A percentile compares a stretch with the other conserved stretches of the same genome.
Evolutionary conservation across 345 rosid species (phyloP).

Genomic region (Arabidopsis arenosa): DNA sequence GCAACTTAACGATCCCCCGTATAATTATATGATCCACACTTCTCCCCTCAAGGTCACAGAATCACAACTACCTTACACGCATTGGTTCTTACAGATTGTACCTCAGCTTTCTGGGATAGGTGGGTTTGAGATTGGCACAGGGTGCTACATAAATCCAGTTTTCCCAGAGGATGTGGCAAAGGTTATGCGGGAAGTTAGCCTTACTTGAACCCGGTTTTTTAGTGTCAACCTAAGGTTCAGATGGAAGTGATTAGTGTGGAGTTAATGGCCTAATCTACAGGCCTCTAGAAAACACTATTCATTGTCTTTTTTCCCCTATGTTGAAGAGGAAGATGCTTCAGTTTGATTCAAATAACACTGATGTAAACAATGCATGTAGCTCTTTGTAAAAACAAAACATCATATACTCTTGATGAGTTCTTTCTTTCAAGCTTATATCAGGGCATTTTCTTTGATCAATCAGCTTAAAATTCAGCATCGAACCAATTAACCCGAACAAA

Average conservation of each 20-base stretch:
- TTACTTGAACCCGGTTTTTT: conserved; percentile 35
- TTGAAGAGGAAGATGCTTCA: conserved; percentile 15
- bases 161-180: conserved; percentile 87
- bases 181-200: conserved; percentile 66
- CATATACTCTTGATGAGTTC: background rate
- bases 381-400: background rate
- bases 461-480: too few species aligned
- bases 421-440: conserved; percentile 9
- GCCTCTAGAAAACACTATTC: conserved; percentile 1
- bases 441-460: background rate
- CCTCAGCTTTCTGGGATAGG: conserved; percentile 74
- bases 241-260: conserved; percentile 4
- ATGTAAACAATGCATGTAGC: conserved; percentile 5
- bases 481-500: too few species aligned
- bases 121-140: conserved; percentile 82
- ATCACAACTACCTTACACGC: conserved; percentile 54
- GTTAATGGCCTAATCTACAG: background rate
- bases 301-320: background rate
- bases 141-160: conserved; percentile 90
- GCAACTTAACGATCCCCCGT: conserved; percentile 74
- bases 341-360: conserved; percentile 14
- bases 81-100: conserved; percentile 82
- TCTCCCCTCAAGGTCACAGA: conserved; percentile 58
- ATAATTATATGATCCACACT: conserved; percentile 88
- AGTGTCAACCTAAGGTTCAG: background rate